Conservation (phyloP, 306 rosid species). For the Acmispon strigosus region DNA sequence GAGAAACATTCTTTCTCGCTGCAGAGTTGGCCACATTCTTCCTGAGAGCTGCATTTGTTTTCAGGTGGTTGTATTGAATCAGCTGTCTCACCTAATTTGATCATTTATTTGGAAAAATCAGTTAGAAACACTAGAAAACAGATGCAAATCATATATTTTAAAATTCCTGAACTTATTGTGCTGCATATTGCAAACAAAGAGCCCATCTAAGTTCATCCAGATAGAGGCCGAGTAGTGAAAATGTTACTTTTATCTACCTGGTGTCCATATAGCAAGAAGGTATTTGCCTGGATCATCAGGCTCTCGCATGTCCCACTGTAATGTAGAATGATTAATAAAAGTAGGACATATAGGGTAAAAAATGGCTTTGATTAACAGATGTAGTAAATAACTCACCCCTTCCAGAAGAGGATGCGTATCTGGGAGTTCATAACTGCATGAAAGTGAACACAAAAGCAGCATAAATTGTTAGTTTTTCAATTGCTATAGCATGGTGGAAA, state of each 20-base stretch:
- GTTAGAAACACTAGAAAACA: conserved; percentile 17
- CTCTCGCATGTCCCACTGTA: conserved; percentile 76
- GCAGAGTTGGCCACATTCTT: conserved; percentile 61
- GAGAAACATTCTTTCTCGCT: conserved; percentile 69
- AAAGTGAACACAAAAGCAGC: conserved; percentile 31
- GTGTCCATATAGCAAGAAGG: conserved; percentile 98
- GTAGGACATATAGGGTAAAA: conserved; percentile 3
- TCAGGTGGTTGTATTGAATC: conserved; percentile 77
- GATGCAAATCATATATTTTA: background rate
- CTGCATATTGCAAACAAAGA: conserved; percentile 4
- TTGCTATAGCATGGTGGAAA: background rate
- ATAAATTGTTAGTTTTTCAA: conserved; percentile 1
- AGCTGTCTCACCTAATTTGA: conserved; percentile 85
- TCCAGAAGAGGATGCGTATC: conserved; percentile 91
- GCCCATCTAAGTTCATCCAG: background rate
- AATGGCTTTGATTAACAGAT: background rate
- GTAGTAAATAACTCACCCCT: conserved; percentile 48
- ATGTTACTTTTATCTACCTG: conserved; percentile 51
- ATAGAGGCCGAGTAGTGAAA: background rate
- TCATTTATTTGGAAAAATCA: conserved; percentile 21
- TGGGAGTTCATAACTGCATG: conserved; percentile 94
- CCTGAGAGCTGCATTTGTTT: conserved; percentile 57
- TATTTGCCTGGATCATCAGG: conserved; percentile 90
- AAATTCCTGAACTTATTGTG: background rate
- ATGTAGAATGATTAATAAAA: conserved; percentile 22